phyloP scores from a whole-genome alignment of 2,329 filamentous ascomycete species.

The Scytalidium sp. region DNA sequence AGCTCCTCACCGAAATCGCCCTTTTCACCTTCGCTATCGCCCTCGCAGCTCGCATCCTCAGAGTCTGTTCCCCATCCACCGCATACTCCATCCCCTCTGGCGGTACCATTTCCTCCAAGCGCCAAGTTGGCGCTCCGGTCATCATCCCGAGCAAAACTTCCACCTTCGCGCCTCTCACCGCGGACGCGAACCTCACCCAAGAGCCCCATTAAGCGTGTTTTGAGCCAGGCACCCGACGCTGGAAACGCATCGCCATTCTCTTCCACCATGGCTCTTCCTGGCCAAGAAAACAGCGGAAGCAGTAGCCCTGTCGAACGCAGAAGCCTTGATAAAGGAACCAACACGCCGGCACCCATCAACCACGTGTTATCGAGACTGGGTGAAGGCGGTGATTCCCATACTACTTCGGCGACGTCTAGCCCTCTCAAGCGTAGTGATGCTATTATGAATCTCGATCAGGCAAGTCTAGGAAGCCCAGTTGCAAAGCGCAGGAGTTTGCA shows the following conservation, averaged over 20 bases:
- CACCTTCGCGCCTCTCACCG: slow-evolving; percentile 52
- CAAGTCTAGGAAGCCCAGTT: slow-evolving; percentile 77
- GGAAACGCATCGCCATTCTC: slow-evolving; percentile 59
- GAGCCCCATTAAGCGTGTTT: slow-evolving; percentile 76
- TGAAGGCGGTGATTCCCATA: slow-evolving; percentile 38
- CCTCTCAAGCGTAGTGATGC: slow-evolving; percentile 91
- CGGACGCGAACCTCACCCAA: slow-evolving; percentile 70
- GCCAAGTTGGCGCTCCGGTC: slow-evolving; percentile 65
- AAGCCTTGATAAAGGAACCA: slow-evolving; percentile 50
- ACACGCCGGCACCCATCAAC: slow-evolving; percentile 52
- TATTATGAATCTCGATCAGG: slow-evolving; percentile 81
- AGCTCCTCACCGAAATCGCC: slow-evolving; percentile 50
- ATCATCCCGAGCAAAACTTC: slow-evolving; percentile 56
- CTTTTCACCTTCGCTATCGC: slow-evolving; percentile 55
- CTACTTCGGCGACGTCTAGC: slow-evolving; percentile 63
- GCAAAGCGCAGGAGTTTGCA: slow-evolving; percentile 89
- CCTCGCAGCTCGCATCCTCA: slow-evolving; percentile 41
- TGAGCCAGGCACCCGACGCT: slow-evolving; percentile 64
- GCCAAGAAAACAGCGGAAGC: slow-evolving; percentile 40
- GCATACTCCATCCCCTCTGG: slow-evolving; percentile 49
- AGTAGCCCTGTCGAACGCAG: slow-evolving; percentile 41
- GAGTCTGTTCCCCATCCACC: slow-evolving; percentile 46
- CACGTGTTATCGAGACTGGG: slow-evolving; percentile 47
- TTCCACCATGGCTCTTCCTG: slow-evolving; percentile 17
- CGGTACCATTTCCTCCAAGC: slow-evolving; percentile 64